phyloP scores from a whole-genome alignment of 495 filamentous ascomycete species.

The Aspergillus cavernicola region DNA sequence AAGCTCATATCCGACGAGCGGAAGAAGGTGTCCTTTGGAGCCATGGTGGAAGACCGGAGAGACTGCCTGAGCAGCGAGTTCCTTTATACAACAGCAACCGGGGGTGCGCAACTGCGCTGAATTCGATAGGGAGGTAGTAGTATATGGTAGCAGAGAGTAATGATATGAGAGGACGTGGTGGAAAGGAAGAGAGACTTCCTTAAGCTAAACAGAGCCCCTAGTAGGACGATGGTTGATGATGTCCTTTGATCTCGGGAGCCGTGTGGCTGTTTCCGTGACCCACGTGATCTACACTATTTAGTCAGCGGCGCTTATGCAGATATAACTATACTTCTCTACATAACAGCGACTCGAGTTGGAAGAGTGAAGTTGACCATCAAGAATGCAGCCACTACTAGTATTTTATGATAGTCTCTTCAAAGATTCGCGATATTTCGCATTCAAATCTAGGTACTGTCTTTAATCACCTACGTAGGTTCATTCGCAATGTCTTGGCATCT shows the following conservation, averaged over 20 bases:
- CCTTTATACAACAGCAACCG: conserved; percentile 23
- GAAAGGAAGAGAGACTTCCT: conserved; percentile 1
- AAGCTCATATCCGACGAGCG: conserved; percentile 99
- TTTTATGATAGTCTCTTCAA: too few relatives aligned
- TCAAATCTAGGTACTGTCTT: too few relatives aligned
- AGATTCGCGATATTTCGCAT: too few relatives aligned
- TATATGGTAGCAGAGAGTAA: conserved; percentile 8
- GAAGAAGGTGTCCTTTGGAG: conserved; percentile 86
- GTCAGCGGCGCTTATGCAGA: background rate
- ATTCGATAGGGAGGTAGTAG: background rate
- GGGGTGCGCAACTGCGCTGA: conserved; percentile 10
- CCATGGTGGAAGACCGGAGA: conserved; percentile 37
- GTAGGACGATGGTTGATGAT: conserved; percentile 12
- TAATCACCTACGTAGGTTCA: too few relatives aligned
- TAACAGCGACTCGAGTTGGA: too few relatives aligned
- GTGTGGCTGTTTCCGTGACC: conserved; percentile 18
- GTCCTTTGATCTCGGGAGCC: conserved; percentile 15
- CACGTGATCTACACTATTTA: conserved; percentile 13
- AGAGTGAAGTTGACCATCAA: too few relatives aligned
- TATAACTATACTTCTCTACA: too few relatives aligned
- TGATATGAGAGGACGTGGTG: conserved; percentile 6
- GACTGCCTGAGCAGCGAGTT: conserved; percentile 25
- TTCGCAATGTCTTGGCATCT: background rate
- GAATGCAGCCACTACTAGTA: too few relatives aligned
- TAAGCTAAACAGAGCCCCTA: conserved; percentile 1